Evolutionary conservation across 345 rosid species (phyloP).

Genomic region (Hirschfeldia incana): DNA sequence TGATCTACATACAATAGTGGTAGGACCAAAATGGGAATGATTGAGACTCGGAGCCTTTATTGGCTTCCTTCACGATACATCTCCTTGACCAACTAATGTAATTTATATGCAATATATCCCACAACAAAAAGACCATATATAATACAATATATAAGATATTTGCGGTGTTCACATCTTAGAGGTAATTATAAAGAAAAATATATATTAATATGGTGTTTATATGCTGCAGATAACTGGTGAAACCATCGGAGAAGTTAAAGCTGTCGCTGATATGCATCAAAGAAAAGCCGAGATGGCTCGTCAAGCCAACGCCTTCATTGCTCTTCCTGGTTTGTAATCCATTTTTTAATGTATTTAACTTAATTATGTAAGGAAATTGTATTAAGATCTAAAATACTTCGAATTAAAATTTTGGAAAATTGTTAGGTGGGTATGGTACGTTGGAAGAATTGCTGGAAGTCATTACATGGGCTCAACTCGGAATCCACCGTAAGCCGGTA

Average conservation of each 20-base stretch:
- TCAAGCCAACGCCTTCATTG: slow-evolving; percentile 92
- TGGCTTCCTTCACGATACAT: slow-evolving; percentile 37
- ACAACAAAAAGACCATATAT: slow-evolving; percentile 6
- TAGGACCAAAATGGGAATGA: slow-evolving; percentile 42
- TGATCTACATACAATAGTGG: slow-evolving; percentile 40
- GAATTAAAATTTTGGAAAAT: not conserved
- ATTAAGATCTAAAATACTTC: not conserved
- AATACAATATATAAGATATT: slow-evolving; percentile 12
- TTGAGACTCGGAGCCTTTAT: slow-evolving; percentile 35
- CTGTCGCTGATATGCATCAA: slow-evolving; percentile 94
- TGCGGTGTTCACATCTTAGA: slow-evolving; percentile 26
- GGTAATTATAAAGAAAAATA: not conserved
- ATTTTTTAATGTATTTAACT: not conserved
- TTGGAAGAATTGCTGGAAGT: slow-evolving; percentile 94
- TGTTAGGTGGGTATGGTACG: slow-evolving; percentile 92
- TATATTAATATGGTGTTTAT: not conserved
- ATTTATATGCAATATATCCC: slow-evolving; percentile 17
- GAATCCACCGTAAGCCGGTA: slow-evolving; percentile 94
- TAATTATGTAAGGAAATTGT: not conserved
- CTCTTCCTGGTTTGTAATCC: slow-evolving; percentile 70
- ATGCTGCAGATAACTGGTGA: slow-evolving; percentile 70
- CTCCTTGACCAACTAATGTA: slow-evolving; percentile 37
- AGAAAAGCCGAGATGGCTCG: slow-evolving; percentile 97
- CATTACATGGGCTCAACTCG: slow-evolving; percentile 99
- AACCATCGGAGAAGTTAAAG: slow-evolving; percentile 79